phyloP scores from a whole-genome alignment of 1,284 basidiomycete species.

The Chiua sp. region DNA sequence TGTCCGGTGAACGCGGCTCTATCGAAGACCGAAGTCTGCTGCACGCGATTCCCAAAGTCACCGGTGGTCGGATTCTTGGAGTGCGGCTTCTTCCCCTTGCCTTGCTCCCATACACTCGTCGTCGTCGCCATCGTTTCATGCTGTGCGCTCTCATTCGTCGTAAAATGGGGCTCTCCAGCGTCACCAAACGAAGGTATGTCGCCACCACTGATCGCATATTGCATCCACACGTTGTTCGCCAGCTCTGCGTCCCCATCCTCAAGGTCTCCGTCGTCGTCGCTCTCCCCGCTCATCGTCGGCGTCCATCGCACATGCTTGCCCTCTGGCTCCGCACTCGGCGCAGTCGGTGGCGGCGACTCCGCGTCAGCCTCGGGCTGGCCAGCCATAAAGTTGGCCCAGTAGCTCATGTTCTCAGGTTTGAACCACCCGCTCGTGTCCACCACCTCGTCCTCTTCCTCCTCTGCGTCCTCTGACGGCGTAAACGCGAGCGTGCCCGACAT shows the following conservation, averaged over 20 bases:
- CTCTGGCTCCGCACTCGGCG: constrained; percentile 15
- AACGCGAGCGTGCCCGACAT: constrained; percentile 17
- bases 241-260: constrained; percentile 21
- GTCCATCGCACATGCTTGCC: constrained; percentile 43
- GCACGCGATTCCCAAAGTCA: constrained; percentile 31
- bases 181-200: constrained; percentile 21
- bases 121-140: background rate
- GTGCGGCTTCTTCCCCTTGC: constrained; percentile 26
- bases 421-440: constrained; percentile 30
- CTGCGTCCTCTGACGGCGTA: constrained; percentile 4
- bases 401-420: constrained; percentile 29
- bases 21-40: constrained; percentile 32
- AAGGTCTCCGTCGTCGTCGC: constrained; percentile 28
- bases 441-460: constrained; percentile 24
- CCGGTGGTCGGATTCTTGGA: constrained; percentile 12
- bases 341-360: background rate
- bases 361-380: constrained; percentile 17
- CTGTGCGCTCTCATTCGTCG: constrained; percentile 11
- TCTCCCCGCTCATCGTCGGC: constrained; percentile 28
- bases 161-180: constrained; percentile 3
- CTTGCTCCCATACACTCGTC: constrained; percentile 26
- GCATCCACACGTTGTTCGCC: constrained; percentile 33
- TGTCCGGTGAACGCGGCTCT: constrained; percentile 34
- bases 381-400: constrained; percentile 35
- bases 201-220: constrained; percentile 34